phyloP scores from a whole-genome alignment of 106 monocot species.

The Narthecium ossifragum region DNA sequence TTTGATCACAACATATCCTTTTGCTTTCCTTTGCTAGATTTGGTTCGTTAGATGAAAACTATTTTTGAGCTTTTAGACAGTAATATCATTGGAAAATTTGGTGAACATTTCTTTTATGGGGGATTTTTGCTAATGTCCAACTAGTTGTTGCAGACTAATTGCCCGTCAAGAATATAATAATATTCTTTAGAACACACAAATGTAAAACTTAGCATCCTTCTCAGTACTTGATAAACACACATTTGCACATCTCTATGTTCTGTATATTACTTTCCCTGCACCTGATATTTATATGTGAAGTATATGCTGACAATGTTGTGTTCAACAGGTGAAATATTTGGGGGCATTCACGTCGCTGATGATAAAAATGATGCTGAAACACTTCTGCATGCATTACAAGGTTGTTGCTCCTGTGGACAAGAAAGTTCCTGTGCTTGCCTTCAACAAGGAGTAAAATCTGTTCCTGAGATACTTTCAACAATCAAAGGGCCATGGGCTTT shows the following conservation, averaged over 20 bases:
- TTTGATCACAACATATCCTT: no score
- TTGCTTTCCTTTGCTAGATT: no score
- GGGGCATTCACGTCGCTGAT: conserved; percentile 56
- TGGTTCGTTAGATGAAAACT: no score
- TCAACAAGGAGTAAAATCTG: conserved; percentile 23
- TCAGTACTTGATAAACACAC: not conserved
- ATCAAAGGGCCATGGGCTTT: conserved; percentile 93
- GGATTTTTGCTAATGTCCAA: no score
- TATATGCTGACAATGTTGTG: no score
- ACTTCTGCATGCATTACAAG: conserved; percentile 54
- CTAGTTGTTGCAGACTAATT: not conserved
- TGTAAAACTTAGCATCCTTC: not conserved
- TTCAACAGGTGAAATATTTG: conserved; percentile 87
- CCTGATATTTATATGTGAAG: no score
- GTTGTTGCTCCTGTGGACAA: conserved; percentile 28
- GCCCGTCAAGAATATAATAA: not conserved
- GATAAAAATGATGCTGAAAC: conserved; percentile 70
- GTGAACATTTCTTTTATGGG: no score
- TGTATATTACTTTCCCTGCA: not conserved
- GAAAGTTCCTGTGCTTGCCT: conserved; percentile 16
- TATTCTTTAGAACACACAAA: not conserved
- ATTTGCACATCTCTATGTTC: not conserved
- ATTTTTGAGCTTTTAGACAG: no score
- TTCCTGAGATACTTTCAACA: conserved; percentile 67
- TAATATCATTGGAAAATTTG: no score